These are phyloP conservation scores for Lipomyces chichibuensis DNA, from an alignment of 805 yeast genomes.

Conservation along the genomic window DNA sequence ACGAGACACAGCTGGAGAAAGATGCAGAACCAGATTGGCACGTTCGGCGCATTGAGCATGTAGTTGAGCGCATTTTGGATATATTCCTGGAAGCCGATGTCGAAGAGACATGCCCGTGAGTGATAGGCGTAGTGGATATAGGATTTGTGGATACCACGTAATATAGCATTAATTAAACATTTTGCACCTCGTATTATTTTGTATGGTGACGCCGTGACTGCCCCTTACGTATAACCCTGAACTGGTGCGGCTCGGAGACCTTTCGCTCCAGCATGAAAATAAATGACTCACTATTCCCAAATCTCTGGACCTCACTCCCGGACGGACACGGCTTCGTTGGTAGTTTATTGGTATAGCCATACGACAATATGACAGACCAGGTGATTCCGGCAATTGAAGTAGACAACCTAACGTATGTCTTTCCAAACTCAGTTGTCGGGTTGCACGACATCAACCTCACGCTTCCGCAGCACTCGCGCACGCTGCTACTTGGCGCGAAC, in stretches of 20 bases:
- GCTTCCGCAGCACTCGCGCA: slow-evolving; percentile 72
- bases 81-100: not conserved
- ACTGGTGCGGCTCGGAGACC: too few species aligned
- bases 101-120: not conserved
- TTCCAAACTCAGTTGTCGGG: slow-evolving; percentile 66
- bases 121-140: not conserved
- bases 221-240: too few species aligned
- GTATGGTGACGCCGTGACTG: too few species aligned
- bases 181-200: too few species aligned
- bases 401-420: slow-evolving; percentile 66
- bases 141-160: not conserved
- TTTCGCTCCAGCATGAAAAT: too few species aligned
- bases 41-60: not conserved
- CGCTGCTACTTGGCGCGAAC: slow-evolving; percentile 78
- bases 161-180: not conserved
- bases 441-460: slow-evolving; percentile 62
- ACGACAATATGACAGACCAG: not conserved
- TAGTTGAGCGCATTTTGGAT: not conserved
- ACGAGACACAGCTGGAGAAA: not conserved
- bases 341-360: not conserved
- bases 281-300: too few species aligned
- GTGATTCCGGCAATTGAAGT: slow-evolving; percentile 59
- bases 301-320: not conserved
- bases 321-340: not conserved
- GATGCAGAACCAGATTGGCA: not conserved